Conservation (phyloP, 331 rosid genomes). For the Quercus tomentella region DNA sequence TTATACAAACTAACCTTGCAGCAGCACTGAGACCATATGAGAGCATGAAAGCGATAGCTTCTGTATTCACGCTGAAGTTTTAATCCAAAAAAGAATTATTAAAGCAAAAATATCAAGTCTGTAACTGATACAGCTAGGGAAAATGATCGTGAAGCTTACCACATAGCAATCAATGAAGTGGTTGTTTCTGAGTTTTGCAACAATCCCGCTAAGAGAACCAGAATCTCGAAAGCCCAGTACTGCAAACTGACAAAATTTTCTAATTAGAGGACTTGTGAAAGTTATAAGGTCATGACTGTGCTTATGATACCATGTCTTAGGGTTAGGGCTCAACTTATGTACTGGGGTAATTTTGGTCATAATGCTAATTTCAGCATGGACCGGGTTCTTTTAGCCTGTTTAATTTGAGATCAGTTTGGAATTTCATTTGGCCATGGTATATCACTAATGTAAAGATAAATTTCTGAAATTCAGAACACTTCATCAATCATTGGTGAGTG, state of each 20-base stretch:
- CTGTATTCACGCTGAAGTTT: constrained; percentile 55
- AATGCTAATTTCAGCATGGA: too few relatives aligned
- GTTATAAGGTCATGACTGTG: neutral
- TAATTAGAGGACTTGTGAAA: neutral
- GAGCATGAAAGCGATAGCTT: constrained; percentile 58
- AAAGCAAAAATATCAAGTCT: neutral
- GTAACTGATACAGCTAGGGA: neutral
- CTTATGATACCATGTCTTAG: too few relatives aligned
- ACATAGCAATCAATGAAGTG: constrained; percentile 82
- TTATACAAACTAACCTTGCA: constrained; percentile 56
- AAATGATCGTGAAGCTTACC: constrained; percentile 39
- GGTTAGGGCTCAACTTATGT: too few relatives aligned
- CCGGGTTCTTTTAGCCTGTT: too few relatives aligned
- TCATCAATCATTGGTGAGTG: too few relatives aligned
- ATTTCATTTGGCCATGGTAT: too few relatives aligned
- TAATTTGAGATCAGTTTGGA: too few relatives aligned
- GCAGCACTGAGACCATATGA: constrained; percentile 80
- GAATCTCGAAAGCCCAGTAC: constrained; percentile 85
- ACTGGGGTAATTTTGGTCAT: too few relatives aligned
- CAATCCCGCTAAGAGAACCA: constrained; percentile 79
- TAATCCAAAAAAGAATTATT: neutral
- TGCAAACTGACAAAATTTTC: constrained; percentile 56
- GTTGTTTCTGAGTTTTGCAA: constrained; percentile 55
- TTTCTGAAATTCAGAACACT: too few relatives aligned
- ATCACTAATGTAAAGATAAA: too few relatives aligned